phyloP scores from a whole-genome alignment of 768 basidiomycete genomes.

The Steccherinum ochraceum region DNA sequence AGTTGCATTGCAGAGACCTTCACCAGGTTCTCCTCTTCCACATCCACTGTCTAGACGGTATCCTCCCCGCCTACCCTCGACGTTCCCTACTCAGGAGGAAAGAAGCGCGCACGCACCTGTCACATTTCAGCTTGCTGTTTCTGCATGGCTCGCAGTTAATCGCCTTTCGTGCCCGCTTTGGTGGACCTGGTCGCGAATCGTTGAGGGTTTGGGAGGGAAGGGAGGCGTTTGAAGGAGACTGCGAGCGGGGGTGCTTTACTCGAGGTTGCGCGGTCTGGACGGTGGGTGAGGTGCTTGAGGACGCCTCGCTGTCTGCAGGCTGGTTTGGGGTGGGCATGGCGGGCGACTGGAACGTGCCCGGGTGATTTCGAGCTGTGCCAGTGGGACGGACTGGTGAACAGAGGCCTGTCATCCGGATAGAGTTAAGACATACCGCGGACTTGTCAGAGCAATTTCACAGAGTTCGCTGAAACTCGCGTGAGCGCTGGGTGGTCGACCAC shows the following conservation, averaged over 20 bases:
- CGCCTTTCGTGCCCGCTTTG: constrained; percentile 80
- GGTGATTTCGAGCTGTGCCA: too few species aligned
- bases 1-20: too few species aligned
- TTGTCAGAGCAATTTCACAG: too few species aligned
- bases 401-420: too few species aligned
- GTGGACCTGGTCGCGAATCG: constrained; percentile 41
- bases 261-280: constrained; percentile 3
- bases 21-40: too few species aligned
- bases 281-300: background rate
- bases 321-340: background rate
- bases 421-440: too few species aligned
- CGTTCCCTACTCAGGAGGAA: constrained; percentile 1
- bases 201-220: background rate
- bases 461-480: too few species aligned
- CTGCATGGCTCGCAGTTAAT: constrained; percentile 89
- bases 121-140: constrained; percentile 85
- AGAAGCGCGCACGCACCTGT: constrained; percentile 44
- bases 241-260: constrained; percentile 10
- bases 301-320: background rate
- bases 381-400: too few species aligned
- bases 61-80: background rate
- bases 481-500: too few species aligned
- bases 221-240: constrained; percentile 3
- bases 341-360: too few species aligned
- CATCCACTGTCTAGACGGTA: background rate